phyloP scores from a whole-genome alignment of 176 grass and related monocot species.

The Puya raimondii region DNA sequence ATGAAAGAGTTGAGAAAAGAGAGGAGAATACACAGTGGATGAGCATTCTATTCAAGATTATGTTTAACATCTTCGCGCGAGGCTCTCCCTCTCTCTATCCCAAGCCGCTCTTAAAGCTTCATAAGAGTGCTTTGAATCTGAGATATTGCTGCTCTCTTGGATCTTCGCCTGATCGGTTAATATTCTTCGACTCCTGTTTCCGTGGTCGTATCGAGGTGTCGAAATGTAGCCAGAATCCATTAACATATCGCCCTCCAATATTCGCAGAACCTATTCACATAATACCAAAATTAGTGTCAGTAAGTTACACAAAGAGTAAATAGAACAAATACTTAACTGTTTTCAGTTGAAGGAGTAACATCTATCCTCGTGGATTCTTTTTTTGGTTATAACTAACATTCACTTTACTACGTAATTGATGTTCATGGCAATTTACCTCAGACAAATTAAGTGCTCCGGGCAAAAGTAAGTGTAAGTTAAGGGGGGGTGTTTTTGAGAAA shows the following conservation, averaged over 20 bases:
- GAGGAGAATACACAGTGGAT: conserved; percentile 38
- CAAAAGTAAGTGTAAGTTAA: no score
- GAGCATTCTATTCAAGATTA: background rate
- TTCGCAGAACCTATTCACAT: conserved; percentile 73
- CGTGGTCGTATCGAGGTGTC: conserved; percentile 47
- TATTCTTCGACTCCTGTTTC: conserved; percentile 55
- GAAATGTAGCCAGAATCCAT: conserved; percentile 51
- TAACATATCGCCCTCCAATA: conserved; percentile 79
- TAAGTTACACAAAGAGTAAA: background rate
- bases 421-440: no score
- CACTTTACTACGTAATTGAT: no score
- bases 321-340: no score
- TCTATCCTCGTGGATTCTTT: no score
- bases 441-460: no score
- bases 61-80: conserved; percentile 41
- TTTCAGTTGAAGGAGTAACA: no score
- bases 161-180: conserved; percentile 34
- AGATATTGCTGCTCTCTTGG: conserved; percentile 31
- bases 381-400: no score
- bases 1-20: conserved; percentile 4
- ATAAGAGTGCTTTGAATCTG: conserved; percentile 20
- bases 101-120: conserved; percentile 48
- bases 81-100: conserved; percentile 57
- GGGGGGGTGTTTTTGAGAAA: no score
- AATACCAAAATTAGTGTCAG: background rate